Evolutionary conservation across 148 eudicot genomes (phyloP).

Genomic region (Amaranthus palmeri): DNA sequence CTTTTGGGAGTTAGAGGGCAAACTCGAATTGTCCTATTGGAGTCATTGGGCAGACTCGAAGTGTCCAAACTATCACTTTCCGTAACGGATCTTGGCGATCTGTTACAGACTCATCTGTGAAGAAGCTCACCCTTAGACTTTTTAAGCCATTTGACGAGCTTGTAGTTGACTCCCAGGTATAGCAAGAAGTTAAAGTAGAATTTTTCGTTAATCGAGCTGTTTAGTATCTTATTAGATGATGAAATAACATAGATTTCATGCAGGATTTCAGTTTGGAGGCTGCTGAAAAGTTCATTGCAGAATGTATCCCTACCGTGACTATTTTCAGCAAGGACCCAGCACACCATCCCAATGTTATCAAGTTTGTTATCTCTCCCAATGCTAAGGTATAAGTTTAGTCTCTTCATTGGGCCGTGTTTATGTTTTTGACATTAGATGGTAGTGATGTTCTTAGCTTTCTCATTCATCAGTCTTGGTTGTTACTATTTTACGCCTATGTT

Average conservation of each 20-base stretch:
- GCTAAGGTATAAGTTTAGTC: slow-evolving; percentile 46
- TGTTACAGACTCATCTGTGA: slow-evolving; percentile 57
- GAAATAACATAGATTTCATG: neutral
- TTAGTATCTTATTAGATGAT: slow-evolving; percentile 4
- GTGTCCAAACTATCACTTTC: too few species aligned
- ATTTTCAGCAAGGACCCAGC: slow-evolving; percentile 67
- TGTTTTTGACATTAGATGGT: neutral
- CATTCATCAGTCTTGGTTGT: neutral
- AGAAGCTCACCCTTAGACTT: slow-evolving; percentile 58
- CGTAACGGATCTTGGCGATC: too few species aligned
- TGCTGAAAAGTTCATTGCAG: slow-evolving; percentile 62
- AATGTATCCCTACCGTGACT: slow-evolving; percentile 62
- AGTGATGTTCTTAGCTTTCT: neutral
- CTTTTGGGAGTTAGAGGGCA: too few species aligned
- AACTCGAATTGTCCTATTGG: too few species aligned
- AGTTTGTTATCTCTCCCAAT: slow-evolving; percentile 59
- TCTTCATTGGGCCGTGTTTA: neutral
- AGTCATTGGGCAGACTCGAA: too few species aligned
- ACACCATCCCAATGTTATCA: slow-evolving; percentile 61
- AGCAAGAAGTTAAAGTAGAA: neutral
- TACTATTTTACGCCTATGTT: neutral
- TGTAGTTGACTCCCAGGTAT: slow-evolving; percentile 68
- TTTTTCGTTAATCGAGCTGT: neutral
- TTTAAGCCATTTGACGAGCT: slow-evolving; percentile 95
- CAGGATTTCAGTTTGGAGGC: slow-evolving; percentile 69